phyloP scores from a whole-genome alignment of 2,329 filamentous ascomycete genomes.

The Hypoxylon sp. region DNA sequence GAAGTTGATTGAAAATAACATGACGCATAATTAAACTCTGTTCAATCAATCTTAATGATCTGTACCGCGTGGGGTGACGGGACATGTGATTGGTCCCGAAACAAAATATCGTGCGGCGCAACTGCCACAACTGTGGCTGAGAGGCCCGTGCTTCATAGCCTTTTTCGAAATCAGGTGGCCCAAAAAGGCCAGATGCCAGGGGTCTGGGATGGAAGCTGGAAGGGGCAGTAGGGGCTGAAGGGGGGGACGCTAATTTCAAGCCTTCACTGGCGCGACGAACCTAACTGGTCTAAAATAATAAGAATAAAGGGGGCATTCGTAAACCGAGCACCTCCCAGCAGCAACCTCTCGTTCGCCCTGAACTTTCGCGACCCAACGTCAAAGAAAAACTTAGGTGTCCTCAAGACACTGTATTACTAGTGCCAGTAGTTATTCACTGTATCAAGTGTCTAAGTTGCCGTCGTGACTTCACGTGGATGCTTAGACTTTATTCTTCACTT shows the following conservation, averaged over 20 bases:
- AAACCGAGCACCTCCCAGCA: slow-evolving; percentile 23
- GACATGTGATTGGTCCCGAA: slow-evolving; percentile 29
- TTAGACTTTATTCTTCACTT: slow-evolving; percentile 19
- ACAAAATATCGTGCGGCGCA: slow-evolving; percentile 6
- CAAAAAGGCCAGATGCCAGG: slow-evolving; percentile 23
- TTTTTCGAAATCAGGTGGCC: slow-evolving; percentile 33
- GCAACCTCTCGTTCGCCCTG: slow-evolving; percentile 33
- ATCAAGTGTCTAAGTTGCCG: background rate
- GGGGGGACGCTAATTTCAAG: slow-evolving; percentile 36
- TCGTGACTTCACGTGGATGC: slow-evolving; percentile 1
- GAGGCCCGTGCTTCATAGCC: slow-evolving; percentile 9
- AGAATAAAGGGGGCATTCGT: slow-evolving; percentile 40
- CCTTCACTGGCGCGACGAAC: slow-evolving; percentile 34
- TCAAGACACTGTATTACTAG: slow-evolving; percentile 15
- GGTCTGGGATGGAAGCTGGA: slow-evolving; percentile 16
- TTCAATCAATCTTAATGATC: slow-evolving; percentile 37
- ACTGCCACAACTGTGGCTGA: slow-evolving; percentile 34
- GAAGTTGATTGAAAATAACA: slow-evolving; percentile 27
- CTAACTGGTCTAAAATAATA: slow-evolving; percentile 33
- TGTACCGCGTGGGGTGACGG: slow-evolving; percentile 32
- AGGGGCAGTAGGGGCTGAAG: background rate
- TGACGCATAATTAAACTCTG: slow-evolving; percentile 24
- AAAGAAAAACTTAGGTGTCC: slow-evolving; percentile 31
- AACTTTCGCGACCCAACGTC: slow-evolving; percentile 21
- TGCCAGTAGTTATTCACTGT: background rate